Conservation (phyloP, 2,329 filamentous ascomycete species). For the Penicillium sp. region DNA sequence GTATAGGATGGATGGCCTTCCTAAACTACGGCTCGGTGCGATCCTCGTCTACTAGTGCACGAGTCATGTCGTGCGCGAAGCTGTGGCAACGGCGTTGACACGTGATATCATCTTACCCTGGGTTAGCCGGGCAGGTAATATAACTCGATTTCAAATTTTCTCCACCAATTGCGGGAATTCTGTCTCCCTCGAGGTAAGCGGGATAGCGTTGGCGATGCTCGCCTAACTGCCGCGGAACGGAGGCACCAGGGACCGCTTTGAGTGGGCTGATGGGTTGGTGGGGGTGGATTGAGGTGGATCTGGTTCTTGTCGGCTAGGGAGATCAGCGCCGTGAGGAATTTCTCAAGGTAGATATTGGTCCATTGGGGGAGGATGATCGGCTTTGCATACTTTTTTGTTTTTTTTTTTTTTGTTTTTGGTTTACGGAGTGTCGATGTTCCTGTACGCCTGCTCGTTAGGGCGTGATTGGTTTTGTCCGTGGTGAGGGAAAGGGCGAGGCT, state of each 20-base stretch:
- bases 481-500: too few relatives aligned
- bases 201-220: not conserved
- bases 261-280: not conserved
- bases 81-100: not conserved
- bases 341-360: not conserved
- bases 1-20: too few relatives aligned
- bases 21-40: not conserved
- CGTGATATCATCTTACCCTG: not conserved
- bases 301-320: not conserved
- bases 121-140: too few relatives aligned
- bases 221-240: not conserved
- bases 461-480: too few relatives aligned
- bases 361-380: not conserved
- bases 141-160: not conserved
- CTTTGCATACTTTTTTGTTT: too few relatives aligned
- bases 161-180: not conserved
- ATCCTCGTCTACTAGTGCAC: not conserved
- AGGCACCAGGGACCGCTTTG: not conserved
- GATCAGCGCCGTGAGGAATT: not conserved
- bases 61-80: not conserved
- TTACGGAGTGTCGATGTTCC: not conserved
- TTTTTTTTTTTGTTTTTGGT: not conserved
- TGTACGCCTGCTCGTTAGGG: too few relatives aligned
- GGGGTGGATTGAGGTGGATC: not conserved
- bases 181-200: not conserved